Evolutionary conservation across 1,139 yeast species (phyloP).

Genomic region (Candida dubliniensis): DNA sequence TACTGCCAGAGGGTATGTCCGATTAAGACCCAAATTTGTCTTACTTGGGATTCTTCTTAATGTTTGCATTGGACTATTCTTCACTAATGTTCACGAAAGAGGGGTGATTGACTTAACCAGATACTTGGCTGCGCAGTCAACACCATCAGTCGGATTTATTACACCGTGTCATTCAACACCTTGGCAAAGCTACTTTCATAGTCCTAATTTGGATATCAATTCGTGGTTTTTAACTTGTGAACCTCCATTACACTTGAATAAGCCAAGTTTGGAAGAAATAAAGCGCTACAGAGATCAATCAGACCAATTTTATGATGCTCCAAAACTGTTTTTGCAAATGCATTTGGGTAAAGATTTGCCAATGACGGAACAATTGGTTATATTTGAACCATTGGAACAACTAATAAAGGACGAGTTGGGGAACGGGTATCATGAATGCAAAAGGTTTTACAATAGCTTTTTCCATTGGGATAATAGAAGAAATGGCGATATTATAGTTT

Average conservation of each 20-base stretch:
- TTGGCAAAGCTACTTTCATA: constrained; percentile 82
- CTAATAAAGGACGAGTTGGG: constrained; percentile 38
- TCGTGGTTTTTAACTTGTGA: constrained; percentile 87
- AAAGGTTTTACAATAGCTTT: constrained; percentile 71
- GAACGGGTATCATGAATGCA: constrained; percentile 39
- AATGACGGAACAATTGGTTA: constrained; percentile 54
- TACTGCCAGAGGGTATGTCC: constrained; percentile 13
- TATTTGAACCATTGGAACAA: constrained; percentile 64
- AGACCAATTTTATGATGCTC: constrained; percentile 75
- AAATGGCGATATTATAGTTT: constrained; percentile 73
- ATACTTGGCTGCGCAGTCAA: constrained; percentile 41
- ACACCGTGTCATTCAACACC: constrained; percentile 99
- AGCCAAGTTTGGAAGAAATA: constrained; percentile 26
- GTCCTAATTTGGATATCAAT: constrained; percentile 35
- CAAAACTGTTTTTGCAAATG: constrained; percentile 45
- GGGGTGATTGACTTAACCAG: constrained; percentile 76
- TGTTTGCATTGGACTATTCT: constrained; percentile 47
- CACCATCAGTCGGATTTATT: constrained; percentile 66
- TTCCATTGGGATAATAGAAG: constrained; percentile 89
- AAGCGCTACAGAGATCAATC: constrained; percentile 75
- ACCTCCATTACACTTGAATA: constrained; percentile 65
- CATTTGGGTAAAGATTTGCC: constrained; percentile 20
- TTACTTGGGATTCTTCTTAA: constrained; percentile 35
- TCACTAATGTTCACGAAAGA: constrained; percentile 71
- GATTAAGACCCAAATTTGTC: constrained; percentile 5